Conservation (phyloP, 2,329 filamentous ascomycete genomes). For the Teratosphaeria gauchensis region DNA sequence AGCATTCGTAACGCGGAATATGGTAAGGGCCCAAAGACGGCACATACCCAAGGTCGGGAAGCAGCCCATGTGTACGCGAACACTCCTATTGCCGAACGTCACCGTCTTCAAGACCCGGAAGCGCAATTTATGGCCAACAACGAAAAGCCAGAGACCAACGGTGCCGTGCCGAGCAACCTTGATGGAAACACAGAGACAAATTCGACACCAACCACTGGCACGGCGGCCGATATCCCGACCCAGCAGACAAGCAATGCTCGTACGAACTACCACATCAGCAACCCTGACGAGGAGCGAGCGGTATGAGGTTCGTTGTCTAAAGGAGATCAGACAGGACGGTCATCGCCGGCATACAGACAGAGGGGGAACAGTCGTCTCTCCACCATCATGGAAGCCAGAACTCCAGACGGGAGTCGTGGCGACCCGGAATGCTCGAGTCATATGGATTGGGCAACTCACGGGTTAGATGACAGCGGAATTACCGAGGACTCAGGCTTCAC, state of each 20-base stretch:
- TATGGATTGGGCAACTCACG: background rate
- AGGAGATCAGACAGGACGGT: background rate
- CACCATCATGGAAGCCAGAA: background rate
- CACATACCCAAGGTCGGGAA: conserved; percentile 22
- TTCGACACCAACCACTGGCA: background rate
- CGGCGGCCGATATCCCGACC: background rate
- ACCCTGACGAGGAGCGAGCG: background rate
- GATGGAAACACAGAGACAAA: background rate
- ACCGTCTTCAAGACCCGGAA: background rate
- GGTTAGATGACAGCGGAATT: conserved; percentile 3
- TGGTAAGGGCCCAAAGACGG: conserved; percentile 29
- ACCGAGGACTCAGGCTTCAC: conserved; percentile 11
- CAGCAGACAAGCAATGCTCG: background rate
- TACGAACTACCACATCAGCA: background rate
- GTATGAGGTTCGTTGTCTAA: background rate
- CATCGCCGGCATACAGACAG: conserved; percentile 1
- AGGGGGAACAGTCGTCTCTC: background rate
- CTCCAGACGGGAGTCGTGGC: background rate
- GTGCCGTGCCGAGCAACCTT: background rate
- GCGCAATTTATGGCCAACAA: background rate
- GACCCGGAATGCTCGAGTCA: background rate
- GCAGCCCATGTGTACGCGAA: conserved; percentile 1
- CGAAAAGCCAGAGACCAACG: background rate
- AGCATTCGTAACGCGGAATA: conserved; percentile 30
- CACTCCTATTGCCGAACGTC: background rate